Evolutionary conservation across 257 asterid genomes (phyloP).

Genomic region (Oldenlandia corymbosa): DNA sequence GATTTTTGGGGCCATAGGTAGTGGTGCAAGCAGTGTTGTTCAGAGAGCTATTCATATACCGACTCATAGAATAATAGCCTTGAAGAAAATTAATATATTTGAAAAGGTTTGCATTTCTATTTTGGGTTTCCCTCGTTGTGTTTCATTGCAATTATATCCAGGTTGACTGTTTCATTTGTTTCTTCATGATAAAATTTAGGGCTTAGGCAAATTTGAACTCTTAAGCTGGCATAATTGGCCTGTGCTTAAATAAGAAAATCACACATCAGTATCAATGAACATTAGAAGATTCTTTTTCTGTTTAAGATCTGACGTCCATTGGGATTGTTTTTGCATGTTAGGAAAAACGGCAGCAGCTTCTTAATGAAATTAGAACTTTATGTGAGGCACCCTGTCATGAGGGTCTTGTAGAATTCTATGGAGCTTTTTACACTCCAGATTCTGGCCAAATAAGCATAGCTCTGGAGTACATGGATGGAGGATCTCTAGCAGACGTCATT

Average conservation of each 20-base stretch:
- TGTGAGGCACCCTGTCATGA: conserved; percentile 92
- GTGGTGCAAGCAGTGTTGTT: conserved; percentile 98
- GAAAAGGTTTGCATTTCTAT: conserved; percentile 57
- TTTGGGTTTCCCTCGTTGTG: background rate
- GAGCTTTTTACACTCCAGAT: conserved; percentile 94
- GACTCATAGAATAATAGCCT: conserved; percentile 89
- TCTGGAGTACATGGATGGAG: conserved; percentile 96
- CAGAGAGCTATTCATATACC: conserved; percentile 98
- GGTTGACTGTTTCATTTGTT: background rate
- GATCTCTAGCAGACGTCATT: conserved; percentile 86
- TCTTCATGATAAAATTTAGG: background rate
- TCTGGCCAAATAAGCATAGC: conserved; percentile 99
- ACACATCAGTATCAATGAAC: background rate
- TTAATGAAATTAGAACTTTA: conserved; percentile 86
- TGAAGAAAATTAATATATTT: conserved; percentile 90
- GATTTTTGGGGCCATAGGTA: conserved; percentile 82
- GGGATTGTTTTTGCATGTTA: conserved; percentile 31
- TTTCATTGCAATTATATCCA: background rate
- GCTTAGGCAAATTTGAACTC: no score
- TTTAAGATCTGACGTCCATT: conserved; percentile 11
- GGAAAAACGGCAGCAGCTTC: conserved; percentile 98
- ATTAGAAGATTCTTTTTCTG: background rate
- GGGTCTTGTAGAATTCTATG: conserved; percentile 92
- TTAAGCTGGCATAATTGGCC: no score
- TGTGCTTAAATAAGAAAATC: background rate